A percentile compares a stretch with the other conserved stretches of the same genome.
Evolutionary conservation across 2,329 filamentous ascomycete species (phyloP).

Genomic region (Cercospora janseana): DNA sequence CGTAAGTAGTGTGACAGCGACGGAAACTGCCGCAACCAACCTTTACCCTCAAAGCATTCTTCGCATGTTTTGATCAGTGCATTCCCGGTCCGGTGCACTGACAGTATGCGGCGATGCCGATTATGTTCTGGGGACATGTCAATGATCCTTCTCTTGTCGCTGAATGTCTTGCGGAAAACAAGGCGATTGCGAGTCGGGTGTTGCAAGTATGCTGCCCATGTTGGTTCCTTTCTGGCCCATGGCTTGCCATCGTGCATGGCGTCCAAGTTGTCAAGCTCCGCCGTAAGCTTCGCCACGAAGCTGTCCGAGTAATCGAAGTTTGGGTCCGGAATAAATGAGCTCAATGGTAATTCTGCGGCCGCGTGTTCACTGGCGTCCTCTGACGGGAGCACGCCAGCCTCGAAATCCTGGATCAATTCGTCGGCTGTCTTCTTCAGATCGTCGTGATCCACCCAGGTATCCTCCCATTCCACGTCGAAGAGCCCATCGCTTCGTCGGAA

Average conservation of each 20-base stretch:
- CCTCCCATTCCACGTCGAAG: neutral
- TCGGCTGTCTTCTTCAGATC: neutral
- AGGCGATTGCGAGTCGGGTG: neutral
- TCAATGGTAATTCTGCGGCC: neutral
- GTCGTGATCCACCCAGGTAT: neutral
- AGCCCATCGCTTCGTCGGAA: neutral
- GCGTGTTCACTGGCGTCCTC: neutral
- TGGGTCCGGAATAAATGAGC: neutral
- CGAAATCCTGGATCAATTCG: neutral
- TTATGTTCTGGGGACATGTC: neutral
- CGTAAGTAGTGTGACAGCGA: neutral
- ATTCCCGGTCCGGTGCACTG: slow-evolving; percentile 2
- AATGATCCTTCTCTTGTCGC: neutral
- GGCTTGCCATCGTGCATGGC: neutral
- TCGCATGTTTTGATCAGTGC: neutral
- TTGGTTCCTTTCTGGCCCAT: neutral
- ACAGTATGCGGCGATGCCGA: neutral
- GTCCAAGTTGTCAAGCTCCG: neutral
- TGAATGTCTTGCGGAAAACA: neutral
- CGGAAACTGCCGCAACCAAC: neutral
- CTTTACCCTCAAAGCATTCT: neutral
- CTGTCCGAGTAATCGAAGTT: neutral
- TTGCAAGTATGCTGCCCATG: neutral
- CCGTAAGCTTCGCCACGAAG: neutral
- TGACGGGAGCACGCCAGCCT: neutral